Conservation (phyloP, 495 filamentous ascomycete species). For the Penicillium riverlandense region DNA sequence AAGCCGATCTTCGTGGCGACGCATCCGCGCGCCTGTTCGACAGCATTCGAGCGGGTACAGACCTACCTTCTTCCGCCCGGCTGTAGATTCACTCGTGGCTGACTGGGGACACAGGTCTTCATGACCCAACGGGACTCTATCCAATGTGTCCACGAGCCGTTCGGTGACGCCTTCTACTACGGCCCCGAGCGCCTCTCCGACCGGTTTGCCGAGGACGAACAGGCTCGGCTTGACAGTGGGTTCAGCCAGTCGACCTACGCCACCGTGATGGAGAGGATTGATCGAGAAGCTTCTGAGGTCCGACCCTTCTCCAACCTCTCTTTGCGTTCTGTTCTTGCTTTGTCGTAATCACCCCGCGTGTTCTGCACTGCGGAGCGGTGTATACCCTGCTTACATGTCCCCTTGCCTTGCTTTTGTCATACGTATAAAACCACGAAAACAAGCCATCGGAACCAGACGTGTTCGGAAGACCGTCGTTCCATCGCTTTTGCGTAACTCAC, state of each 20-base stretch:
- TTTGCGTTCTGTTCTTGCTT: slow-evolving; percentile 11
- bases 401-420: background rate
- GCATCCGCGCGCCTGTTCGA: slow-evolving; percentile 89
- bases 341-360: slow-evolving; percentile 1
- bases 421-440: no score
- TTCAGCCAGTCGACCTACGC: slow-evolving; percentile 70
- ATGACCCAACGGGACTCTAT: slow-evolving; percentile 83
- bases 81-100: no score
- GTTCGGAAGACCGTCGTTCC: background rate
- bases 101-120: slow-evolving; percentile 58
- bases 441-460: no score
- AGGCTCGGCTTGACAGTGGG: slow-evolving; percentile 61
- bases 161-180: slow-evolving; percentile 94
- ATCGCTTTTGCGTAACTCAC: background rate
- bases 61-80: background rate
- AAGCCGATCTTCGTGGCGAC: slow-evolving; percentile 90
- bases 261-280: slow-evolving; percentile 65
- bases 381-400: background rate
- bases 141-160: slow-evolving; percentile 85
- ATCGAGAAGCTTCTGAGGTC: slow-evolving; percentile 60
- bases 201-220: slow-evolving; percentile 68
- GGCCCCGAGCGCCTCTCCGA: slow-evolving; percentile 78
- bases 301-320: slow-evolving; percentile 25
- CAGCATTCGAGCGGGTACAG: slow-evolving; percentile 88
- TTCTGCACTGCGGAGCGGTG: slow-evolving; percentile 5